These are phyloP conservation scores for Salvia miltiorrhiza DNA, from an alignment of 257 asterid genomes.

Conservation along the genomic window DNA sequence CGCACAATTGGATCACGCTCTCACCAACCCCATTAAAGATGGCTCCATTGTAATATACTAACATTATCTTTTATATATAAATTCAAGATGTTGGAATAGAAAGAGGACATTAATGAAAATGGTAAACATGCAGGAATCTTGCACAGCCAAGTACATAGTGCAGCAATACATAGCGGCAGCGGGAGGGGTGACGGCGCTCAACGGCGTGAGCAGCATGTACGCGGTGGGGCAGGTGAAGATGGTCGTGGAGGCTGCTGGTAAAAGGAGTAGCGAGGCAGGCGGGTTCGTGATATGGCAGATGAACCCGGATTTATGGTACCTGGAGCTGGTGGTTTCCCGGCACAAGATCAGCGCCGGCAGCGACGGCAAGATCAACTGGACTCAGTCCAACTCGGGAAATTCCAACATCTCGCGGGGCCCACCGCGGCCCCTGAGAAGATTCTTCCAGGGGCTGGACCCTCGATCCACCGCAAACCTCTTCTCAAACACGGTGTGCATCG, in stretches of 20 bases:
- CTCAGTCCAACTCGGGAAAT: conserved; percentile 55
- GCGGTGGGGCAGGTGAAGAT: conserved; percentile 86
- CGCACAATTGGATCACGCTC: conserved; percentile 50
- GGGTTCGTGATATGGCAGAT: conserved; percentile 94
- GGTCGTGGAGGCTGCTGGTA: conserved; percentile 44
- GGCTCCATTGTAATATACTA: conserved; percentile 71
- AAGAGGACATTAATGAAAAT: too few relatives aligned
- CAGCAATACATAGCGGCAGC: conserved; percentile 92
- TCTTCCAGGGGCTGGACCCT: conserved; percentile 96
- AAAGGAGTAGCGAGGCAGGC: conserved; percentile 50
- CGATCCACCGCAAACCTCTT: conserved; percentile 87
- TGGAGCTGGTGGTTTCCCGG: conserved; percentile 75
- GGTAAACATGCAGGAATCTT: conserved; percentile 88
- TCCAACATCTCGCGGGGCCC: conserved; percentile 62
- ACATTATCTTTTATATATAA: too few relatives aligned
- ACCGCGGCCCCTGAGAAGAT: conserved; percentile 81
- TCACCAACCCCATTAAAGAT: conserved; percentile 50
- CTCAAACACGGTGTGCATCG: conserved; percentile 66
- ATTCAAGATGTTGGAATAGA: too few relatives aligned
- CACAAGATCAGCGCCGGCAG: conserved; percentile 80
- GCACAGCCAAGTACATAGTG: conserved; percentile 85
- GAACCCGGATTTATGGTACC: conserved; percentile 90
- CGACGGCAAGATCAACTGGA: conserved; percentile 82
- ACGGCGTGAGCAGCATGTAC: conserved; percentile 67
- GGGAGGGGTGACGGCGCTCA: conserved; percentile 71